Evolutionary conservation across 2,329 filamentous ascomycete species (phyloP).

Genomic region (Fusarium xyrophilum): DNA sequence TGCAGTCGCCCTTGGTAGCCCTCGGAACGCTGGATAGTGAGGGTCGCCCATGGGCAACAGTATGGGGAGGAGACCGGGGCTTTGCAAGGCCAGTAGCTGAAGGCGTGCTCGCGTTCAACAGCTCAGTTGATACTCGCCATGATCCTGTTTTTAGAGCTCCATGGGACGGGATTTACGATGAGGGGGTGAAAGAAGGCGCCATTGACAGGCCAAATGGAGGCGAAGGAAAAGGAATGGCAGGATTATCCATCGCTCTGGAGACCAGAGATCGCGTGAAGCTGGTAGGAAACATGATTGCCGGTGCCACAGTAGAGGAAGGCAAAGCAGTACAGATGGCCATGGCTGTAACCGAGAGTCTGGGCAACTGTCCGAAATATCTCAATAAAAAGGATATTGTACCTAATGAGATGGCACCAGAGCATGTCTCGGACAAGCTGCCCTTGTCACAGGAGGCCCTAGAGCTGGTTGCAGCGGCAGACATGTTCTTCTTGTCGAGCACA

Average conservation of each 20-base stretch:
- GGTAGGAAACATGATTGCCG: constrained; percentile 72
- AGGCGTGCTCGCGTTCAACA: constrained; percentile 68
- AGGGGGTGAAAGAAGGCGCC: constrained; percentile 43
- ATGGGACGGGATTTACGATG: constrained; percentile 57
- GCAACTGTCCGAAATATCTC: constrained; percentile 88
- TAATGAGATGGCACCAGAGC: constrained; percentile 54
- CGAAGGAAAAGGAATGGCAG: constrained; percentile 51
- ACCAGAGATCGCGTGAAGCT: constrained; percentile 74
- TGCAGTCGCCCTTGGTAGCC: constrained; percentile 71
- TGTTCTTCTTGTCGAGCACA: constrained; percentile 79
- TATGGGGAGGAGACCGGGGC: constrained; percentile 77
- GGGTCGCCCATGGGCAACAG: constrained; percentile 74
- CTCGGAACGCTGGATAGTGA: constrained; percentile 73
- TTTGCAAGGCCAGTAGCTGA: constrained; percentile 70
- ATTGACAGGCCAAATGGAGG: constrained; percentile 51
- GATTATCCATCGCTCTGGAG: constrained; percentile 62
- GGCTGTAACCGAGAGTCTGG: constrained; percentile 73
- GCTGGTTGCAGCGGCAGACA: constrained; percentile 69
- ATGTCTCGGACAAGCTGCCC: constrained; percentile 51
- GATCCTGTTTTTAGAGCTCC: constrained; percentile 76
- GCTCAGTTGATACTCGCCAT: constrained; percentile 63
- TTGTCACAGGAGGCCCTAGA: constrained; percentile 63
- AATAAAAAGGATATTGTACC: constrained; percentile 73
- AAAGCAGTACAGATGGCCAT: constrained; percentile 65
- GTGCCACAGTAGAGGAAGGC: constrained; percentile 54